These are phyloP conservation scores for Erysimum cheiranthoides DNA, from an alignment of 345 rosid genomes.

Conservation along the genomic window DNA sequence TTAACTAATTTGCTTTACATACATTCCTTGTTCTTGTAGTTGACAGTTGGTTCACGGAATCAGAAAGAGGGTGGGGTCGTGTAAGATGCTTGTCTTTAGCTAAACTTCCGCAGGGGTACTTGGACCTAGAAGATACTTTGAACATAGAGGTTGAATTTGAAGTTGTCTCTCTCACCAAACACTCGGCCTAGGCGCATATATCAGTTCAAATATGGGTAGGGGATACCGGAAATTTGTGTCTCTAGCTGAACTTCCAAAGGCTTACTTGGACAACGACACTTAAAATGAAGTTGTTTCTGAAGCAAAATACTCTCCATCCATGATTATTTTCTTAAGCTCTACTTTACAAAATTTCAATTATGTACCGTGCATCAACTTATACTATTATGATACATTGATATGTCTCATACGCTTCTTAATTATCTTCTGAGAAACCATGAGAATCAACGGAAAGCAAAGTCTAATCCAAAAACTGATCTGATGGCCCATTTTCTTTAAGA, in stretches of 20 bases:
- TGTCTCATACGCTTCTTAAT: not conserved
- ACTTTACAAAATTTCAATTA: not conserved
- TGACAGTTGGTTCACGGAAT: not conserved
- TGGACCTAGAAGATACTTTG: conserved; percentile 9
- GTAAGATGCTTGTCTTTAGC: not conserved
- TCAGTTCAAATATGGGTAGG: not conserved
- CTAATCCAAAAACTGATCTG: no score
- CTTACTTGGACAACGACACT: conserved; percentile 1
- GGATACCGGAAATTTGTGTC: not conserved
- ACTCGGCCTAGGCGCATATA: not conserved
- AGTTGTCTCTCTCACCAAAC: not conserved
- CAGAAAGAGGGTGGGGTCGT: not conserved
- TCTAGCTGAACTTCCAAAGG: not conserved
- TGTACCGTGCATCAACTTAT: not conserved
- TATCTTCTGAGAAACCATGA: no score
- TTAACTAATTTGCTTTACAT: not conserved
- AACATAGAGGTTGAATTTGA: not conserved
- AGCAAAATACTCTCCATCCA: not conserved
- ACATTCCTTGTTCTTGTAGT: not conserved
- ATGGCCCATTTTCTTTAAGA: no score
- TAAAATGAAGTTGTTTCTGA: conserved; percentile 1
- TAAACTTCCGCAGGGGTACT: not conserved
- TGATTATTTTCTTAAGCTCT: conserved; percentile 1
- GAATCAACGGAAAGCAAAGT: no score
- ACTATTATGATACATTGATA: not conserved